Evolutionary conservation across 257 asterid genomes (phyloP), one percentile per base, ranked within the genome.

Genomic region (Dorcoceras hygrometricum): DNA sequence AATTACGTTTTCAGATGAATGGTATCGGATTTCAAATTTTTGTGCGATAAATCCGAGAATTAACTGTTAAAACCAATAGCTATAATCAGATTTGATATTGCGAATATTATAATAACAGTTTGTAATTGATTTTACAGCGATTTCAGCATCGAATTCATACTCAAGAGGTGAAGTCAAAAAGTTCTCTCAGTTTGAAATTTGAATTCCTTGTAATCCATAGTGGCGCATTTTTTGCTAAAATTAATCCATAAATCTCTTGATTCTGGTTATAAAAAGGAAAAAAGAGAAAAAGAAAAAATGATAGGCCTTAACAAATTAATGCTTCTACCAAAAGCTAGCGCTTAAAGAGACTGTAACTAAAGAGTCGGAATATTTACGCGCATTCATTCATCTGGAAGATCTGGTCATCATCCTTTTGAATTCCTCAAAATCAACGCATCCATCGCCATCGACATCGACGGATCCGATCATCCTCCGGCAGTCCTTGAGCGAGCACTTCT

Each of bases 371-470:
- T 43, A 43, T 43, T 43, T 43, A 43, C 53, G 53, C 20, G 53
- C 53, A 43, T 43, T 43, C 36, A 31, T 31, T 31, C 53, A 43
- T 43, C 20, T 14, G 8, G 53, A 43, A 10, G 53, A 43, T 43
- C 53, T 43, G 19, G 82, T 66, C 90, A 89, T 89, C 96, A 90
- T 87, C 87, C 81, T 88, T 81, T 90, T 88, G 66, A 91, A 91
- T 79, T 91, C 97, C 65, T 84, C 93, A 57, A 91, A 91, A 69
- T 88, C 83, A 27, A 91, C 95, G 80, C 91, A 84, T 0, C 96
- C 95, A 73, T 91, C 97, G 64, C 97, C 96, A 77, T 91, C 95
- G 7, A 85, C 93, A 57, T 91, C 97, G 60, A 88, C 93, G 76
- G 83, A 69, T 54, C 80, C 71, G 70, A 91, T 91, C 97, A 91